Conservation (phyloP, 2,329 filamentous ascomycete genomes). For the Lachnellula hyalina region DNA sequence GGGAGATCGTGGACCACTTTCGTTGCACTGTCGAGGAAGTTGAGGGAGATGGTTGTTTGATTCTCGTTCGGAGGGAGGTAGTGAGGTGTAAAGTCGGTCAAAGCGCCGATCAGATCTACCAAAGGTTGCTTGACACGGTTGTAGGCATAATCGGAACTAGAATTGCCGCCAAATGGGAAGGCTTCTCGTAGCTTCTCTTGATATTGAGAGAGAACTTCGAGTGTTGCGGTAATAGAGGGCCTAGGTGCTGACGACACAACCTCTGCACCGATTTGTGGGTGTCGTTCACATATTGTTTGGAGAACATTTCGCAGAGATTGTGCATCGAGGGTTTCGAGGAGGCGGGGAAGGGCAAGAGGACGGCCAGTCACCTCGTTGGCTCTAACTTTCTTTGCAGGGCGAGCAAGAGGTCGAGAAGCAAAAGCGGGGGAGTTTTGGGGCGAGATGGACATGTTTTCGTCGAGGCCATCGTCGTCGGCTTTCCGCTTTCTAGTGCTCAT, state of each 20-base stretch:
- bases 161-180: constrained; percentile 79
- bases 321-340: constrained; percentile 90
- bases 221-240: constrained; percentile 75
- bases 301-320: constrained; percentile 79
- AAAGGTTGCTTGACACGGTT: constrained; percentile 83
- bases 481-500: constrained; percentile 73
- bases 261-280: constrained; percentile 80
- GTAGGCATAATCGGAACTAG: constrained; percentile 88
- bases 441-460: constrained; percentile 88
- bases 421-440: constrained; percentile 77
- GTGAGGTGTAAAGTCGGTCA: constrained; percentile 91
- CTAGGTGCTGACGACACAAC: constrained; percentile 78
- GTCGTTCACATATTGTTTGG: constrained; percentile 85
- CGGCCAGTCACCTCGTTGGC: constrained; percentile 63
- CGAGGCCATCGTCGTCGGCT: constrained; percentile 67
- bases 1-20: constrained; percentile 85
- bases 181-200: constrained; percentile 70
- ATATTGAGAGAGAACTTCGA: constrained; percentile 78
- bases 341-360: constrained; percentile 62
- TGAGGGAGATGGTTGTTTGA: constrained; percentile 76
- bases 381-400: constrained; percentile 59
- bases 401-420: constrained; percentile 60
- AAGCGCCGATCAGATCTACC: constrained; percentile 74
- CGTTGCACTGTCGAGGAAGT: constrained; percentile 85
- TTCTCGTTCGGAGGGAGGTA: constrained; percentile 88